These are phyloP conservation scores for Exophiala sideris DNA, from an alignment of 2,329 filamentous ascomycete genomes.

Conservation along the genomic window DNA sequence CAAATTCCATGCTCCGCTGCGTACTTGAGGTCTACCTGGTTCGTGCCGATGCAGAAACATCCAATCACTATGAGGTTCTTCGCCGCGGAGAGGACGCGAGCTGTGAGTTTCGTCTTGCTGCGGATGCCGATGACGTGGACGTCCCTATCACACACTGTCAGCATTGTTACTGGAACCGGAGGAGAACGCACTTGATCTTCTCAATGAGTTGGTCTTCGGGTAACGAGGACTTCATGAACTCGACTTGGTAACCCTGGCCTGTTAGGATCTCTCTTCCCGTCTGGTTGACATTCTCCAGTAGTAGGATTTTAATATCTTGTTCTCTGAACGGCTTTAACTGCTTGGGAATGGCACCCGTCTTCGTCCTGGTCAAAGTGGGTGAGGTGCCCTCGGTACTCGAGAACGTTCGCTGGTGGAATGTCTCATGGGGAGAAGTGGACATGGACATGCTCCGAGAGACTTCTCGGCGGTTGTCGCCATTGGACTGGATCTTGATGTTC, in stretches of 20 bases:
- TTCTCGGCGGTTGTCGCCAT: constrained; percentile 34
- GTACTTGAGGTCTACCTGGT: constrained; percentile 84
- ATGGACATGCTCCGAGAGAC: constrained; percentile 62
- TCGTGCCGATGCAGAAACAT: constrained; percentile 98
- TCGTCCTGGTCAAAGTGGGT: constrained; percentile 40
- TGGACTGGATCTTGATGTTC: constrained; percentile 24
- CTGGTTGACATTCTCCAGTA: constrained; percentile 94
- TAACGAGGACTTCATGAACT: constrained; percentile 81
- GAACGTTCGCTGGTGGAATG: constrained; percentile 54
- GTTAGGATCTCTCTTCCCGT: constrained; percentile 79
- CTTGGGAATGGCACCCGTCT: constrained; percentile 55
- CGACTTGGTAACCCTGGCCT: constrained; percentile 91
- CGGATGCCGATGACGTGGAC: constrained; percentile 97
- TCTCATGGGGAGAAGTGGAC: constrained; percentile 70
- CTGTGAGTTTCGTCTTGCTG: constrained; percentile 92
- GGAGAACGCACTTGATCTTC: constrained; percentile 71
- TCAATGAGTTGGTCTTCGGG: constrained; percentile 92
- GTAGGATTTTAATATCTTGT: constrained; percentile 90
- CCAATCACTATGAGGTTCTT: constrained; percentile 94
- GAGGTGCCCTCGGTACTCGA: constrained; percentile 38
- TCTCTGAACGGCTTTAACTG: constrained; percentile 93
- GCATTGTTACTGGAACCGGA: not conserved
- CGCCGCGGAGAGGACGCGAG: constrained; percentile 78
- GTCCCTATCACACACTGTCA: constrained; percentile 56
- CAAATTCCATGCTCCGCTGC: constrained; percentile 84